These are phyloP conservation scores for Cryptococcus sp. DNA, from an alignment of 1,284 basidiomycete genomes.

Conservation along the genomic window DNA sequence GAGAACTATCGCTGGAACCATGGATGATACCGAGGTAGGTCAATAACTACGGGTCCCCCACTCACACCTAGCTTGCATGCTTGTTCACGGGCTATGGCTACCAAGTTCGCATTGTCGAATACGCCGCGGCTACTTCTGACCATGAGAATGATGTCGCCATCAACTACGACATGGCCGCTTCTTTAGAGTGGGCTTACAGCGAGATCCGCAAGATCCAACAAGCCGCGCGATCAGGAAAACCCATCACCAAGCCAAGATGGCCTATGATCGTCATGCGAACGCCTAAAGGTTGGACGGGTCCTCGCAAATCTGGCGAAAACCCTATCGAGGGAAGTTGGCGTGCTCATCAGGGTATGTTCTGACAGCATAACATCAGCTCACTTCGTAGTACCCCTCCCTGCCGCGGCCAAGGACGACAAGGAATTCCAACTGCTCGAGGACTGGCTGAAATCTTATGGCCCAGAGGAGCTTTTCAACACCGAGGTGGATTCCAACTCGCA, in stretches of 20 bases:
- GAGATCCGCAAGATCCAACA: slow-evolving; percentile 75
- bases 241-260: slow-evolving; percentile 81
- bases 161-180: slow-evolving; percentile 65
- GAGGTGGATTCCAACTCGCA: slow-evolving; percentile 49
- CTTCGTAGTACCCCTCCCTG: slow-evolving; percentile 67
- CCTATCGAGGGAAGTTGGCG: slow-evolving; percentile 70
- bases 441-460: slow-evolving; percentile 71
- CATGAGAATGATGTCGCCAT: slow-evolving; percentile 45
- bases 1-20: slow-evolving; percentile 82
- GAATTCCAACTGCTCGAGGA: slow-evolving; percentile 65
- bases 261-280: slow-evolving; percentile 79
- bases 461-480: slow-evolving; percentile 63
- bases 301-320: slow-evolving; percentile 65
- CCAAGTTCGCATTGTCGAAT: slow-evolving; percentile 77
- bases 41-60: neutral
- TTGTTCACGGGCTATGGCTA: slow-evolving; percentile 71
- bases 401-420: slow-evolving; percentile 63
- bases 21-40: slow-evolving; percentile 78
- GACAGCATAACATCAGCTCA: neutral
- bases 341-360: slow-evolving; percentile 50
- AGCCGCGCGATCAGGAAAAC: slow-evolving; percentile 70
- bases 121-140: slow-evolving; percentile 61
- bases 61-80: slow-evolving; percentile 33
- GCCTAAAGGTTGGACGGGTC: slow-evolving; percentile 76
- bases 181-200: slow-evolving; percentile 76